phyloP scores from a whole-genome alignment of 352 stramenopile genomes.

The Globisporangium canariense region DNA sequence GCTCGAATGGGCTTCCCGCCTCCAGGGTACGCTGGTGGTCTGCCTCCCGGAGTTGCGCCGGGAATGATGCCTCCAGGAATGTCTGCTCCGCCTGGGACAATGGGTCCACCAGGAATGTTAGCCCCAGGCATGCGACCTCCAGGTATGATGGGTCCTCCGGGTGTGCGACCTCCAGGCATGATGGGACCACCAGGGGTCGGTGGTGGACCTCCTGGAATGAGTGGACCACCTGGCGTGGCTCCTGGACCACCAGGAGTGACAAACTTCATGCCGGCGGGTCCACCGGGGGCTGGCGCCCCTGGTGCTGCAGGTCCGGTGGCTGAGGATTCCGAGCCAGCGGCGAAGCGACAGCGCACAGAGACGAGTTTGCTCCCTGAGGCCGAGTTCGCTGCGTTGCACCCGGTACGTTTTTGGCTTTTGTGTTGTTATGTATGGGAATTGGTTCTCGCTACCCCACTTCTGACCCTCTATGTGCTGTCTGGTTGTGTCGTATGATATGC shows the following conservation, averaged over 20 bases:
- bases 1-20: constrained; percentile 6
- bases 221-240: constrained; percentile 4
- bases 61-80: constrained; percentile 28
- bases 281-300: not conserved
- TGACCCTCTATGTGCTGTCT: too few relatives aligned
- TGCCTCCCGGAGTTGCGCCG: constrained; percentile 10
- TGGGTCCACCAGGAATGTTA: constrained; percentile 24
- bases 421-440: not conserved
- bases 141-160: constrained; percentile 28
- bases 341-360: constrained; percentile 75
- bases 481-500: not conserved
- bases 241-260: constrained; percentile 18
- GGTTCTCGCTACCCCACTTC: not conserved
- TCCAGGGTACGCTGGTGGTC: constrained; percentile 11
- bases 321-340: constrained; percentile 42
- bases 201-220: constrained; percentile 13
- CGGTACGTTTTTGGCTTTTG: constrained; percentile 37
- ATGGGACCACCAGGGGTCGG: constrained; percentile 33
- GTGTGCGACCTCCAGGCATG: constrained; percentile 25
- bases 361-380: constrained; percentile 65
- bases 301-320: constrained; percentile 6
- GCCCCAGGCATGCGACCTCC: constrained; percentile 19
- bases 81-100: constrained; percentile 16
- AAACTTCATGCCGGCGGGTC: not conserved
- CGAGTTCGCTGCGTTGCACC: constrained; percentile 74